A percentile compares a stretch with the other conserved stretches of the same genome.
Conservation (phyloP, 495 filamentous ascomycete species). For the Monascus purpureus region DNA sequence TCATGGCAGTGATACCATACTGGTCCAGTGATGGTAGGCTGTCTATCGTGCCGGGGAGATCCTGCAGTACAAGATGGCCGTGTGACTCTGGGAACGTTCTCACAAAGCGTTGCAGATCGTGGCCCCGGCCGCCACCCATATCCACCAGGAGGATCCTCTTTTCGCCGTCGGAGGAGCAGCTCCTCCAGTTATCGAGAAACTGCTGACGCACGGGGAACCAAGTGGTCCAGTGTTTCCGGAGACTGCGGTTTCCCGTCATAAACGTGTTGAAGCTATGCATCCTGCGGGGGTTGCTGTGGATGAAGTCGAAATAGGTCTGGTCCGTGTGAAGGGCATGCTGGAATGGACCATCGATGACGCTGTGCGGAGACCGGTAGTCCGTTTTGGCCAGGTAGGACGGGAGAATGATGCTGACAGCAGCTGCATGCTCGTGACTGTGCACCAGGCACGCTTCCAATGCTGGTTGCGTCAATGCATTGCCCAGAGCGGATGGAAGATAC, state of each 20-base stretch:
- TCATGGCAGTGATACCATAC: conserved; percentile 13
- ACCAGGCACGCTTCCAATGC: no score
- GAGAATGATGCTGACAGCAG: no score
- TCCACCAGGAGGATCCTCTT: conserved; percentile 34
- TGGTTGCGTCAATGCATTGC: no score
- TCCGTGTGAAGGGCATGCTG: conserved; percentile 16
- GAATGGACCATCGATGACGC: conserved; percentile 15
- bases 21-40: conserved; percentile 14
- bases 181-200: no score
- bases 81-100: conserved; percentile 16
- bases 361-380: no score
- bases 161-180: no score
- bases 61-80: conserved; percentile 34
- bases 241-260: conserved; percentile 8
- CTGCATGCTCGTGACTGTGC: no score
- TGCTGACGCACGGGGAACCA: conserved; percentile 14
- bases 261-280: conserved; percentile 11
- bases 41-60: conserved; percentile 27
- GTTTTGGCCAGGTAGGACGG: no score
- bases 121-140: conserved; percentile 34
- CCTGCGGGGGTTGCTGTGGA: conserved; percentile 6
- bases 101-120: conserved; percentile 28
- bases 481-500: no score
- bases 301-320: conserved; percentile 14
- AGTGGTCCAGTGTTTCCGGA: conserved; percentile 6